phyloP scores from a whole-genome alignment of 169 alveolate genomes.

The Besnoitia besnoiti region DNA sequence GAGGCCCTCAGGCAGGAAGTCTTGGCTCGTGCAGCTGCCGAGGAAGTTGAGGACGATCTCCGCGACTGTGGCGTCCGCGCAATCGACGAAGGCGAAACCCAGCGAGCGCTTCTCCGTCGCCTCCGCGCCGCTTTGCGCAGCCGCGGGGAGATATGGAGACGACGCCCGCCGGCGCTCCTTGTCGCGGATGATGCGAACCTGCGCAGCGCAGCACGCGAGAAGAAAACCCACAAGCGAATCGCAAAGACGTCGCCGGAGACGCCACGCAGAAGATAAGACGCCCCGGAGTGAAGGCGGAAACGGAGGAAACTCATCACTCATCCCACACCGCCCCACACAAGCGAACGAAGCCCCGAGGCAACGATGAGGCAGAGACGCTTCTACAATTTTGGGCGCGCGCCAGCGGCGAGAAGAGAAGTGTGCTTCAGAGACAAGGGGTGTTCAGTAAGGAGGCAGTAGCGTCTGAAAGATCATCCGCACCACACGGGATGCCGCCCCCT shows the following conservation, averaged over 20 bases:
- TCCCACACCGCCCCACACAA: too few species aligned
- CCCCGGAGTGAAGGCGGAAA: too few species aligned
- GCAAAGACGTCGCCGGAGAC: too few species aligned
- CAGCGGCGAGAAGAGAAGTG: too few species aligned
- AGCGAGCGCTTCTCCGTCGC: conserved; percentile 11
- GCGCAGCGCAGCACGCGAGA: background rate
- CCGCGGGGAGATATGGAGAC: background rate
- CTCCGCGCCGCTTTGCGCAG: background rate
- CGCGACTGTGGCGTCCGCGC: background rate
- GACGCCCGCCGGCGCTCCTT: background rate
- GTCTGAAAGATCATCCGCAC: too few species aligned
- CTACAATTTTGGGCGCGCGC: too few species aligned
- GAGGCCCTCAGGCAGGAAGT: background rate
- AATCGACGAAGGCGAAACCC: conserved; percentile 35
- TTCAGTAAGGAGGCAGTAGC: too few species aligned
- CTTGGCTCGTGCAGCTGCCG: conserved; percentile 8
- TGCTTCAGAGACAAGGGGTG: too few species aligned
- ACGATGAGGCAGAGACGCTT: too few species aligned
- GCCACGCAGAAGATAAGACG: background rate
- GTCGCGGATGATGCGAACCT: conserved; percentile 12
- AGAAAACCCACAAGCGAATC: background rate
- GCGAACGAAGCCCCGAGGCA: too few species aligned
- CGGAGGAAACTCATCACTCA: too few species aligned
- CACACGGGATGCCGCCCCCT: too few species aligned
- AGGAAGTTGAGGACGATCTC: background rate